Base-by-base conservation (phyloP, 1,139 yeast species). In the Kodamaea plutei region DNA sequence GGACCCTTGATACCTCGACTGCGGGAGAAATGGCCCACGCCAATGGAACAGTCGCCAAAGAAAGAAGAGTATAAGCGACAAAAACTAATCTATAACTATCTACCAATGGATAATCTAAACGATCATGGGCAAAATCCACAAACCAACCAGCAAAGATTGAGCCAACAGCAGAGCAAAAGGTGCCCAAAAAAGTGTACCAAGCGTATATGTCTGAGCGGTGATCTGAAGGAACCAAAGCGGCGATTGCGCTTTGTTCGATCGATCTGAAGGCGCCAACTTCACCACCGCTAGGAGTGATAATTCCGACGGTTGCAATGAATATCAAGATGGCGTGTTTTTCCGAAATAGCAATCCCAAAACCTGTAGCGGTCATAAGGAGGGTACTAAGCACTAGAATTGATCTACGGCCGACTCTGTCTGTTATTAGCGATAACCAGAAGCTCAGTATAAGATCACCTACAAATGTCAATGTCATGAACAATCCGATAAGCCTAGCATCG, bases 181-280 rank as follows among this genome's bases (percentile, higher is more conserved):
- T 46, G 0, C 69, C 70, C 27, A 61, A 45, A 36, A 66, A 64
- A 3, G 59, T 57, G 38, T 65, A 64, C 70, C 71, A 65, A 3
- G 69, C 58, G 39, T 60, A 66, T 18, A 61, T 51, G 42, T 66
- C 73, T 0, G 70, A 60, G 31, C 69, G 45, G 15, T 59, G 47
- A 6, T 47, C 45, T 8, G 47, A 38, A 4, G 50, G 45, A 2
- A 55, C 54, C 38, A 64, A 48, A 8, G 63, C 53, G 0, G 70
- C 69, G 23, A 65, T 54, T 1, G 64, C 41, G 23, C 65, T 51
- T 31, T 64, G 69, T 38, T 66, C 73, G 14, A 64, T 52, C 3
- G 69, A 56, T 33, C 70, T 48, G 40, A 64, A 65, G 0, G 69
- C 64, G 0, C 71, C 70, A 10, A 64, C 70, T 37, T 66, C 73